Percentiles rank a stretch among this genome's conserved stretches.
phyloP scores from a whole-genome alignment of 225 moss, liverwort and hornwort species.

The Neckera pumila region DNA sequence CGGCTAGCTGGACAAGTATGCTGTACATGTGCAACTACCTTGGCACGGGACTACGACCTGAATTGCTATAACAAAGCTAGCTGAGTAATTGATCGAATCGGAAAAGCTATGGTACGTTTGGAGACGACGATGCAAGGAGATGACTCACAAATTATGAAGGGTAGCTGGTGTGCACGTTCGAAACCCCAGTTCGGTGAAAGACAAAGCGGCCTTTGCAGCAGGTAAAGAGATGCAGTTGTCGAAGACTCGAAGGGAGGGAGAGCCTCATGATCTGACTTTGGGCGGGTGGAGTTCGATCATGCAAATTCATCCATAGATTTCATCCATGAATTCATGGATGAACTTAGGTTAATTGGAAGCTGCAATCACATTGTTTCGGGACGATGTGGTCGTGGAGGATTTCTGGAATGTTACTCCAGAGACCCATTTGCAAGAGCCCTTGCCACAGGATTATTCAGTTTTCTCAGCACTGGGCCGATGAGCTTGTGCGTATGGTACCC shows the following conservation, averaged over 20 bases:
- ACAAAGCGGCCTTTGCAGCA: neutral
- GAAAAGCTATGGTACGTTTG: neutral
- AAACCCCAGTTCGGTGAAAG: neutral
- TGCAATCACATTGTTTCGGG: neutral
- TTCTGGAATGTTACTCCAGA: conserved; percentile 26
- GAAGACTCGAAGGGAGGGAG: neutral
- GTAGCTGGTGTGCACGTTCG: neutral
- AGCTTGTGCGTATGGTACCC: neutral
- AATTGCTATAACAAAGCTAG: neutral
- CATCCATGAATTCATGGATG: neutral
- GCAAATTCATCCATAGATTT: neutral
- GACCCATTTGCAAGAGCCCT: neutral
- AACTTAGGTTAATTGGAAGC: neutral
- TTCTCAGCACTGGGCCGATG: conserved; percentile 21
- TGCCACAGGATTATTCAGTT: conserved; percentile 19
- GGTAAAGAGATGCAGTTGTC: neutral
- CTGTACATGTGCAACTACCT: neutral
- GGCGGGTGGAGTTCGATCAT: neutral
- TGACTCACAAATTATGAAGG: neutral
- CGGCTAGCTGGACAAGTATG: neutral
- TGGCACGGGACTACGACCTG: neutral
- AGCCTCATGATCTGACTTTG: no score
- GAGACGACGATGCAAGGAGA: neutral
- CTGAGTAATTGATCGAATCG: neutral
- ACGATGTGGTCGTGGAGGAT: neutral